Base-by-base conservation (phyloP, 2,329 filamentous ascomycete species). In the Fusarium solani-melongenae region DNA sequence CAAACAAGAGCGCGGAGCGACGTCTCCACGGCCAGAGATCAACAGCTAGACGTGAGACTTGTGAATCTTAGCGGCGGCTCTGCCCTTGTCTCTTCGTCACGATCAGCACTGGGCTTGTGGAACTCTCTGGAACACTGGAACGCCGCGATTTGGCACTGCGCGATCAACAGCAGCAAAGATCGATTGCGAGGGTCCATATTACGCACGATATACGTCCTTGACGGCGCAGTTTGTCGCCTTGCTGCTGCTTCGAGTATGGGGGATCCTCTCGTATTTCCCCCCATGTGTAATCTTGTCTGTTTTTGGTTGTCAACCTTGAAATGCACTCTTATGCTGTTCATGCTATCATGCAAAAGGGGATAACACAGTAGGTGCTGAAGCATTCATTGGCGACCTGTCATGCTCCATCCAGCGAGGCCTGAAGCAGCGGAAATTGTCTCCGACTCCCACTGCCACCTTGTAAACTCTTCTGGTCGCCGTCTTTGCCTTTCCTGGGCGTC, bases 51-150 rank as follows among this genome's bases (percentile, higher is more conserved):
- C 36, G 49, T 62, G 44, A 70, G 53, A 70, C 59, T 57, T 59
- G 62, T 49, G 38, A 49, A 38, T 62, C 31, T 49, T 64, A 71
- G 68, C 68, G 68, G 71, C 67, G 64, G 67, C 67, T 73, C 70
- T 73, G 71, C 60, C 70, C 71, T 73, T 71, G 67, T 64, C 53
- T 60, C 53, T 73, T 71, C 64, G 71, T 65, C 71, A 64, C 56
- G 61, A 74, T 73, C 69, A 72, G 65, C 69, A 33, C 20, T 69
- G 71, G 71, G 33, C 58, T 66, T 69, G 56, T 74, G 71, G 71
- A 66, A 64, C 68, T 64, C 57, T 73, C 71, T 67, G 69, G 53
- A 59, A 59, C 69, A 51, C 53, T 67, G 69, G 31, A 62, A 63
- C 59, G 58, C 57, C 62, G 63, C 62, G 58, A 64, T 72, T 67